phyloP scores from a whole-genome alignment of 129 eudicot genomes.

The Flaveria ramosissima region DNA sequence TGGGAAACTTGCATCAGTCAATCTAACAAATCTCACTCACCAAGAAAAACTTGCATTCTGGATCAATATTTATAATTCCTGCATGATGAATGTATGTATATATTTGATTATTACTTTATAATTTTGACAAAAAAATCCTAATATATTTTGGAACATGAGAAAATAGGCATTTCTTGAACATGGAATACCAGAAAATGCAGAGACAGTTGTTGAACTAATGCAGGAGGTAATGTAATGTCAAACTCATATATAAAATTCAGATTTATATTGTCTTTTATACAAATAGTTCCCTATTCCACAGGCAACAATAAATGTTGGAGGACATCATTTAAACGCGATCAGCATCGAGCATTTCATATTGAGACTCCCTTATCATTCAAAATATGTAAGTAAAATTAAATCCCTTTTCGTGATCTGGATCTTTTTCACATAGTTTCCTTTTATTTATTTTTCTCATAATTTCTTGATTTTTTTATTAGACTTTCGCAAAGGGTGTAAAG shows the following conservation, averaged over 20 bases:
- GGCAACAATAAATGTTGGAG: slow-evolving; percentile 91
- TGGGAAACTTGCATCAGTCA: slow-evolving; percentile 59
- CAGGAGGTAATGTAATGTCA: slow-evolving; percentile 65
- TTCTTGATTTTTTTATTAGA: slow-evolving; percentile 39
- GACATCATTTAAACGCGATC: slow-evolving; percentile 74
- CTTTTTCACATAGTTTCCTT: background rate
- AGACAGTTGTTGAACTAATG: slow-evolving; percentile 79
- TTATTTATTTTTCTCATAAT: background rate
- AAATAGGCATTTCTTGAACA: slow-evolving; percentile 77
- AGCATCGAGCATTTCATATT: slow-evolving; percentile 85
- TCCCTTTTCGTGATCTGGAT: slow-evolving; percentile 16
- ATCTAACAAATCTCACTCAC: slow-evolving; percentile 61
- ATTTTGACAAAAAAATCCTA: background rate
- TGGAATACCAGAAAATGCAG: slow-evolving; percentile 84
- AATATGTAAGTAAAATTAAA: slow-evolving; percentile 56
- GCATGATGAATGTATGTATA: slow-evolving; percentile 89
- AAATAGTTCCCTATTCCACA: slow-evolving; percentile 35
- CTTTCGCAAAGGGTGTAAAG: slow-evolving; percentile 66
- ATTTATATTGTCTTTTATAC: background rate
- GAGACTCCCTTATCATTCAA: slow-evolving; percentile 85
- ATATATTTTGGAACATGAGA: slow-evolving; percentile 4
- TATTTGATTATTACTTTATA: background rate
- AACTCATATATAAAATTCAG: background rate
- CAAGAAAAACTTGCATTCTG: slow-evolving; percentile 94
- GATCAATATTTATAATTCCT: slow-evolving; percentile 85